Evolutionary conservation across 768 basidiomycete species (phyloP), one percentile per base, ranked within the genome.

Genomic region (Russula dissimulans): DNA sequence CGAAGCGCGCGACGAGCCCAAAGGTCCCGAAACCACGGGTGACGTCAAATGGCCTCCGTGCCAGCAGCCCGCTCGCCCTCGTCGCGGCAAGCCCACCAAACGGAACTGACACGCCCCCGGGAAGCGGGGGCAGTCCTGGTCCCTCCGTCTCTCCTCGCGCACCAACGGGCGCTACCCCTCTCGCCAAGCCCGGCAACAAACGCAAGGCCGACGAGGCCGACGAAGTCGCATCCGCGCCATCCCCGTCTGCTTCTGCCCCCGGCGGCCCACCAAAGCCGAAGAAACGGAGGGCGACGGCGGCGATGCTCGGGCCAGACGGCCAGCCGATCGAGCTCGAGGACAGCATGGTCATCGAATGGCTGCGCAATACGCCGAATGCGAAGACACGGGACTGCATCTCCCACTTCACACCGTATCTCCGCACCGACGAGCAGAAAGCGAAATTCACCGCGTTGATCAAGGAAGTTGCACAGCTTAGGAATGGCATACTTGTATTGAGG

Each of bases 1-100:
- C 91, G 2, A 87, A 87, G 72, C 83, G 91, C 17, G 91, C 91
- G 4, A 91, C 89, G 1, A 91, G 89, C 62, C 91, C 90, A 4
- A 89, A 88, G 67, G 76, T 72, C 10, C 81, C 82, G 3, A 89
- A 87, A 69, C 74, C 74, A 9, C 86, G 82, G 66, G 63, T 78
- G 11, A 69, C 71, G 39, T 64, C 65, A 47, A 73, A 71, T 61
- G 66, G 71, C 2, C 84, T 80, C 68, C 77, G 85, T 60, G 83
- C 79, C 15, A 78, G 75, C 54, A 87, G 84, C 67, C 86, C 87
- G 10, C 73, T 86, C 1, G 70, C 60, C 26, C 71, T 69, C n/a
- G 69, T 69, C 15, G 67, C 67, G 32, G 77, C 76, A 17, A 54
- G 36, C 36, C 57, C 65, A 3, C 68, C 67, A 4, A 59, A 64